A percentile compares a stretch with the other conserved stretches of the same genome.
Evolutionary conservation across 345 rosid genomes (phyloP).

Genomic region (Brassica rapa): DNA sequence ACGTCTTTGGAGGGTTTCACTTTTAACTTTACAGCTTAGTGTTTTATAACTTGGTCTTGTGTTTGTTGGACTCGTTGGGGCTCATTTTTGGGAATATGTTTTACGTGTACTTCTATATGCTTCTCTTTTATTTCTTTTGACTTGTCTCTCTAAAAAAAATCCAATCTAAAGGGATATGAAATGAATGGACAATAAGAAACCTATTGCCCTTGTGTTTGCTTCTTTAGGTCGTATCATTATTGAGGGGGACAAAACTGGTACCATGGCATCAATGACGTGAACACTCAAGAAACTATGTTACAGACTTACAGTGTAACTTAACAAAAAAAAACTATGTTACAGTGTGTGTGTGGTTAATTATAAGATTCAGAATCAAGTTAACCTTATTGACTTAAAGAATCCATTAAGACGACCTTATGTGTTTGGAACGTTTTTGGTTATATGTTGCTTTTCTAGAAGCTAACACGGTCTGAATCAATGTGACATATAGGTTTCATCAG

Average conservation of each 20-base stretch:
- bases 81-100: slow-evolving; percentile 32
- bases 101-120: slow-evolving; percentile 37
- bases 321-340: slow-evolving; percentile 1
- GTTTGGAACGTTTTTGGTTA: neutral
- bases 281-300: neutral
- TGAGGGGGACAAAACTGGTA: slow-evolving; percentile 37
- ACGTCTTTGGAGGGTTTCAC: slow-evolving; percentile 32
- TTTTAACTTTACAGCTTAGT: slow-evolving; percentile 34
- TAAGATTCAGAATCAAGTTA: slow-evolving; percentile 6
- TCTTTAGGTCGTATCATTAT: slow-evolving; percentile 40
- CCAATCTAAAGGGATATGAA: slow-evolving; percentile 35
- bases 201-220: slow-evolving; percentile 11
- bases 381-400: slow-evolving; percentile 14
- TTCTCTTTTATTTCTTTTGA: slow-evolving; percentile 18
- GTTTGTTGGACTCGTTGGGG: slow-evolving; percentile 42
- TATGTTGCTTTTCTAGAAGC: slow-evolving; percentile 33
- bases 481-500: slow-evolving; percentile 78
- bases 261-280: slow-evolving; percentile 25
- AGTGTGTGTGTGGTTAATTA: neutral
- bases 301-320: no score
- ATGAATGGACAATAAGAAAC: slow-evolving; percentile 40
- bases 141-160: slow-evolving; percentile 21
- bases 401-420: neutral
- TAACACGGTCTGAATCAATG: slow-evolving; percentile 7
- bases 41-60: slow-evolving; percentile 39